Percentiles rank a stretch among this genome's conserved stretches.
Conservation (phyloP, 2,329 filamentous ascomycete genomes). For the Claviceps quebecensis region DNA sequence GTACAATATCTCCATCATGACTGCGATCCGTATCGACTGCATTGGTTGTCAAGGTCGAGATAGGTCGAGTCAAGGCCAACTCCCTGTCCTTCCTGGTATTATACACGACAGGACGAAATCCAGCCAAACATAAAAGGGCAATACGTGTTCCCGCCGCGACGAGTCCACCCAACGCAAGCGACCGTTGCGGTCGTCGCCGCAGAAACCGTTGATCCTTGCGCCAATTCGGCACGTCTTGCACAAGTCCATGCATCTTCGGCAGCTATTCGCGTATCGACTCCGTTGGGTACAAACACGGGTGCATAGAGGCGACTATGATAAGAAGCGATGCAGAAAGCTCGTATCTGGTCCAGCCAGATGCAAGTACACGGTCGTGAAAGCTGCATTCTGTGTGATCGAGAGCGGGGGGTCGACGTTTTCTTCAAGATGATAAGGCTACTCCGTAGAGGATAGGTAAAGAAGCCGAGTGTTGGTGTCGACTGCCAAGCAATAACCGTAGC, state of each 20-base stretch:
- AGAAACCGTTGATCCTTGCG: neutral
- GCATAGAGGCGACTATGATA: neutral
- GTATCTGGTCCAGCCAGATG: no score
- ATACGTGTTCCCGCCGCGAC: neutral
- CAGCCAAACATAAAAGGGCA: neutral
- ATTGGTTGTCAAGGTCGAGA: neutral
- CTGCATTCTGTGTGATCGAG: no score
- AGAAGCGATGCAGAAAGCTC: neutral
- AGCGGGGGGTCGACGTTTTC: no score
- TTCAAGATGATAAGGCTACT: no score
- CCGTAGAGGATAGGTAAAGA: no score
- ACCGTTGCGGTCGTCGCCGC: neutral
- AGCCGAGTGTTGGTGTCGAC: no score
- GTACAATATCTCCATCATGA: conserved; percentile 13
- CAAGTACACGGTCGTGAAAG: no score
- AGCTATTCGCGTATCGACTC: neutral
- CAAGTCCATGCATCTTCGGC: neutral
- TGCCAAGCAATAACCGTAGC: no score
- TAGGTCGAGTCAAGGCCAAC: neutral
- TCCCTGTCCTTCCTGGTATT: neutral
- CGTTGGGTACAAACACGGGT: neutral
- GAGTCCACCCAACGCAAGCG: neutral
- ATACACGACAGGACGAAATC: neutral
- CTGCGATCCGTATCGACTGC: neutral
- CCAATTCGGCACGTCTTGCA: neutral